Evolutionary conservation across 176 grass and related monocot species (phyloP).

Genomic region (Aegilops longissima): DNA sequence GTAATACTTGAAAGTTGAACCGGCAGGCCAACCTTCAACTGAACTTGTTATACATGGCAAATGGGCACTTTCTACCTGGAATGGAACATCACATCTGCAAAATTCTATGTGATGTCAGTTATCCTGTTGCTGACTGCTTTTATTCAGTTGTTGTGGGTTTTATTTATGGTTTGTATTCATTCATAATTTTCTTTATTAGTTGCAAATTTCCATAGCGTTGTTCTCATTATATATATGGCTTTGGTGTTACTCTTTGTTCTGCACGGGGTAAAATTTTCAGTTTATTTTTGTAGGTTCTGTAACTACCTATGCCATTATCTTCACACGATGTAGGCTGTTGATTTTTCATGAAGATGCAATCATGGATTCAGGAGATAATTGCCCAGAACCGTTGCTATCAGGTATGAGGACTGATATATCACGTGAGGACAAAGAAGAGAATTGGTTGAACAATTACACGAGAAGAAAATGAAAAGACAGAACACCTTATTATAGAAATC

Average conservation of each 20-base stretch:
- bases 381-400: constrained; percentile 52
- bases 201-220: background rate
- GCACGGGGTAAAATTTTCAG: background rate
- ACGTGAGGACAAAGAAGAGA: constrained; percentile 46
- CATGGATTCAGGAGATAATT: constrained; percentile 58
- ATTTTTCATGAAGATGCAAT: constrained; percentile 45
- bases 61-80: too few species aligned
- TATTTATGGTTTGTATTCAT: background rate
- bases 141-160: background rate
- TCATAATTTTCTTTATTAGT: background rate
- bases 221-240: background rate
- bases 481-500: constrained; percentile 30
- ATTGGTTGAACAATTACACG: constrained; percentile 21
- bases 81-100: constrained; percentile 3
- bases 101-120: background rate
- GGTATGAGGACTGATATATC: constrained; percentile 38
- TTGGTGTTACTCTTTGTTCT: background rate
- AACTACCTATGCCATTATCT: background rate
- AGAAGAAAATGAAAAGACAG: constrained; percentile 60
- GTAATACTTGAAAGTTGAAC: too few species aligned
- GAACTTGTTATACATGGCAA: background rate
- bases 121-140: background rate
- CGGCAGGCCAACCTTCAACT: background rate
- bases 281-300: background rate
- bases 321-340: background rate